Conservation (phyloP, 805 yeast species). For the Nakazawaea siamensis region DNA sequence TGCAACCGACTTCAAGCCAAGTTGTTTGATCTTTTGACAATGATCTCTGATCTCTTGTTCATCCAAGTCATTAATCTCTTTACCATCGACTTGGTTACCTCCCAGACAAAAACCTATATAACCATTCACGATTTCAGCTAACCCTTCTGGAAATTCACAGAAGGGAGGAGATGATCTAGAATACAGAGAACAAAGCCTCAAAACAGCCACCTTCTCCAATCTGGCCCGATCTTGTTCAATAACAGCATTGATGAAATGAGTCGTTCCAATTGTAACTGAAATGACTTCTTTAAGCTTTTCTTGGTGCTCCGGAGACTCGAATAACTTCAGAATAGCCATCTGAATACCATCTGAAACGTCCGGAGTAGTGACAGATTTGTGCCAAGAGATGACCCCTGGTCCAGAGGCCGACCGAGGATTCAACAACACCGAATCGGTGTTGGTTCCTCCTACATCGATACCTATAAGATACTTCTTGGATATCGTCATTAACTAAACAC, state of each 20-base stretch:
- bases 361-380: conserved; percentile 34
- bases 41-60: conserved; percentile 22
- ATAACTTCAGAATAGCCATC: conserved; percentile 25
- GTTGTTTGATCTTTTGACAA: conserved; percentile 21
- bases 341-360: conserved; percentile 36
- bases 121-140: conserved; percentile 26
- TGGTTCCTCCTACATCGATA: conserved; percentile 46
- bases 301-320: conserved; percentile 16
- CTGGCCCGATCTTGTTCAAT: conserved; percentile 35
- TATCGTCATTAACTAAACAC: conserved; percentile 7
- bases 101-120: conserved; percentile 29
- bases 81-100: conserved; percentile 36
- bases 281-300: conserved; percentile 23
- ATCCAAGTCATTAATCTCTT: conserved; percentile 24
- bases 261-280: conserved; percentile 42
- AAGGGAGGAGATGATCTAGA: conserved; percentile 30
- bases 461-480: conserved; percentile 25
- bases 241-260: conserved; percentile 44
- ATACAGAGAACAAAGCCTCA: conserved; percentile 38
- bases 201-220: conserved; percentile 34
- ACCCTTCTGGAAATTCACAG: conserved; percentile 34
- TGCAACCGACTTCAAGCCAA: conserved; percentile 29
- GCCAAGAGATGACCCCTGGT: conserved; percentile 30
- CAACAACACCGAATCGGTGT: conserved; percentile 38
- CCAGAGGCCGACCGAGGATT: conserved; percentile 24